Evolutionary conservation across 768 basidiomycete species (phyloP).

Genomic region (Leucosporidium scottii): DNA sequence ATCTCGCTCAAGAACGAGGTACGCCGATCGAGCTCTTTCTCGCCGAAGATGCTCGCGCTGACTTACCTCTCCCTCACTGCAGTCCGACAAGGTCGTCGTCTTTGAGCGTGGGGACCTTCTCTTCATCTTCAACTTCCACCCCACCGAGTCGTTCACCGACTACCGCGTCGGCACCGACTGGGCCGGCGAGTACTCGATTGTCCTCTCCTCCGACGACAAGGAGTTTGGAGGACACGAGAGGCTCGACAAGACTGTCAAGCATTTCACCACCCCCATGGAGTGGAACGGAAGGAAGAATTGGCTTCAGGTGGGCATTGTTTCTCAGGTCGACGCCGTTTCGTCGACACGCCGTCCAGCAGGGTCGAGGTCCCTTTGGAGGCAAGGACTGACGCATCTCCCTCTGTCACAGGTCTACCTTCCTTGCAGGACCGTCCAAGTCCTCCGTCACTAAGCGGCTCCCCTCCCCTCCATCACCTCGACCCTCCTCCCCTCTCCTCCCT

Average conservation of each 20-base stretch:
- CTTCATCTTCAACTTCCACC: slow-evolving; percentile 97
- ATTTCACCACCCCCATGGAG: slow-evolving; percentile 72
- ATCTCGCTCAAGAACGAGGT: slow-evolving; percentile 87
- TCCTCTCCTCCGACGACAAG: slow-evolving; percentile 73
- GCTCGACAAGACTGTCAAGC: slow-evolving; percentile 56
- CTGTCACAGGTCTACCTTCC: slow-evolving; percentile 24
- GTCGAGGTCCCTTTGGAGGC: too few relatives aligned
- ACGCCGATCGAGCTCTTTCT: not conserved
- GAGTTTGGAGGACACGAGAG: slow-evolving; percentile 86
- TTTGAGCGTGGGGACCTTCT: slow-evolving; percentile 89
- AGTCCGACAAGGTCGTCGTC: slow-evolving; percentile 78
- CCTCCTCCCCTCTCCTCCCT: too few relatives aligned
- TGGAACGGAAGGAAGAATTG: slow-evolving; percentile 94
- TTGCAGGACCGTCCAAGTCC: slow-evolving; percentile 23
- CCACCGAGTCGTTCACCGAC: slow-evolving; percentile 79
- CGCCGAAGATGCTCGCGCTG: not conserved
- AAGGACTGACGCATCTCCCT: too few relatives aligned
- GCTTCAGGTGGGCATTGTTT: slow-evolving; percentile 65
- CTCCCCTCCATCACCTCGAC: not conserved
- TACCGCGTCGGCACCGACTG: slow-evolving; percentile 83
- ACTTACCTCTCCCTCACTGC: not conserved
- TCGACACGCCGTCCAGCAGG: too few relatives aligned
- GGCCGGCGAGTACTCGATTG: slow-evolving; percentile 73
- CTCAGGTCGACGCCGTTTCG: too few relatives aligned
- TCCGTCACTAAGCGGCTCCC: slow-evolving; percentile 12